phyloP scores from a whole-genome alignment of 176 grass and related monocot genomes.

The Saccharum spontaneum region DNA sequence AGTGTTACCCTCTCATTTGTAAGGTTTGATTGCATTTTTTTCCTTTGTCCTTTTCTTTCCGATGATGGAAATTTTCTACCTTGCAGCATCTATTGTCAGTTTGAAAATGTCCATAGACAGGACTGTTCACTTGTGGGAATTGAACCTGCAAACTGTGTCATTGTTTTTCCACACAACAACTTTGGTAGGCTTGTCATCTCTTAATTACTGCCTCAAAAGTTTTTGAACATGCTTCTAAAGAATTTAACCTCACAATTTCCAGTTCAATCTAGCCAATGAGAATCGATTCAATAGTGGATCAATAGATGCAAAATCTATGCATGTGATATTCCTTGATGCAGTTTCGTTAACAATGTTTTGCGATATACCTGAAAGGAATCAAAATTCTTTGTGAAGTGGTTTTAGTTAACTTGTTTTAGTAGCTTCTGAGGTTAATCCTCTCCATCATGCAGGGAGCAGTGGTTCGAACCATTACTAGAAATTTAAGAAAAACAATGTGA shows the following conservation, averaged over 20 bases:
- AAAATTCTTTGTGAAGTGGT: not conserved
- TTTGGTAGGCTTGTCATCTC: no score
- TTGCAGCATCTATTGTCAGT: no score
- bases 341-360: constrained; percentile 77
- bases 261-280: constrained; percentile 32
- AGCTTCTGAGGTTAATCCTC: constrained; percentile 15
- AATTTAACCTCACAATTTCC: constrained; percentile 12
- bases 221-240: not conserved
- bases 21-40: no score
- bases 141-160: no score
- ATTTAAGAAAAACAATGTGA: constrained; percentile 29
- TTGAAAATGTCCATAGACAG: no score
- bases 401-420: not conserved
- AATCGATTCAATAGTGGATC: constrained; percentile 82
- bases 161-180: no score
- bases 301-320: constrained; percentile 90
- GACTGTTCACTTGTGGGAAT: no score
- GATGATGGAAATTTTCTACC: no score
- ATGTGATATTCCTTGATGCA: constrained; percentile 62
- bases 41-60: no score
- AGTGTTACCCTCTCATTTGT: no score
- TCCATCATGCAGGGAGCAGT: constrained; percentile 41
- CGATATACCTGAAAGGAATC: constrained; percentile 65
- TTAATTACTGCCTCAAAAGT: not conserved
- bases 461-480: constrained; percentile 65